Conservation (phyloP, 2,329 filamentous ascomycete genomes). For the Teratosphaeriaceae sp. region DNA sequence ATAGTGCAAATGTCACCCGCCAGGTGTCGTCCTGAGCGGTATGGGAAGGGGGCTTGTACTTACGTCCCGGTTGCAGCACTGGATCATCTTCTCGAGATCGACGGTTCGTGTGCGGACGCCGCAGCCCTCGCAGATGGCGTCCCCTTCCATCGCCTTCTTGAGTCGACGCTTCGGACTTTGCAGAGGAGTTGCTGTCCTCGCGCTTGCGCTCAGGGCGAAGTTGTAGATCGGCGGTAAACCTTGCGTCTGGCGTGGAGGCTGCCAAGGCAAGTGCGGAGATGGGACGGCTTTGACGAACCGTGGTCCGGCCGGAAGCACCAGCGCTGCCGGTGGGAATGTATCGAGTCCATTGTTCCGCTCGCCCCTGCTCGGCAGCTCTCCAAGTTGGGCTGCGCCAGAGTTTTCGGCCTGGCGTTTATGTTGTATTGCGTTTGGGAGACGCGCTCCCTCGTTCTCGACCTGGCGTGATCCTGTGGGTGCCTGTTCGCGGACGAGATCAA, state of each 20-base stretch:
- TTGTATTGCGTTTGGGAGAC: too few relatives aligned
- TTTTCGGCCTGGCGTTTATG: too few relatives aligned
- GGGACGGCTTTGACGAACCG: background rate
- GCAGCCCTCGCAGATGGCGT: background rate
- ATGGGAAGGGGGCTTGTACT: background rate
- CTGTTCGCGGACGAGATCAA: too few relatives aligned
- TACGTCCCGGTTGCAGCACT: slow-evolving; percentile 1
- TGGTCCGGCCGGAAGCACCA: too few relatives aligned
- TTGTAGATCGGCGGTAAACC: slow-evolving; percentile 1
- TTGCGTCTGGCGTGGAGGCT: background rate
- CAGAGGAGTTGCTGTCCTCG: background rate
- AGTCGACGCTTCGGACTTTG: background rate
- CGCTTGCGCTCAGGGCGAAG: slow-evolving; percentile 1
- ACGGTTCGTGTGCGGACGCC: background rate
- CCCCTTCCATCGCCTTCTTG: background rate
- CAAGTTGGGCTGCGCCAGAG: too few relatives aligned
- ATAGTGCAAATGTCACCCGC: background rate
- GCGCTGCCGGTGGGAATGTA: too few relatives aligned
- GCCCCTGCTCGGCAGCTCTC: too few relatives aligned
- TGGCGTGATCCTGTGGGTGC: too few relatives aligned
- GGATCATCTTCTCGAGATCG: background rate
- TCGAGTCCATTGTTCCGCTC: too few relatives aligned
- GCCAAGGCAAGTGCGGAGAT: background rate
- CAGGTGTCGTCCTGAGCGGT: too few relatives aligned
- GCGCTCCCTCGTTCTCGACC: too few relatives aligned